Evolutionary conservation across 345 rosid genomes (phyloP), one percentile per base, ranked within the genome.

Genomic region (Erodium maritimum): DNA sequence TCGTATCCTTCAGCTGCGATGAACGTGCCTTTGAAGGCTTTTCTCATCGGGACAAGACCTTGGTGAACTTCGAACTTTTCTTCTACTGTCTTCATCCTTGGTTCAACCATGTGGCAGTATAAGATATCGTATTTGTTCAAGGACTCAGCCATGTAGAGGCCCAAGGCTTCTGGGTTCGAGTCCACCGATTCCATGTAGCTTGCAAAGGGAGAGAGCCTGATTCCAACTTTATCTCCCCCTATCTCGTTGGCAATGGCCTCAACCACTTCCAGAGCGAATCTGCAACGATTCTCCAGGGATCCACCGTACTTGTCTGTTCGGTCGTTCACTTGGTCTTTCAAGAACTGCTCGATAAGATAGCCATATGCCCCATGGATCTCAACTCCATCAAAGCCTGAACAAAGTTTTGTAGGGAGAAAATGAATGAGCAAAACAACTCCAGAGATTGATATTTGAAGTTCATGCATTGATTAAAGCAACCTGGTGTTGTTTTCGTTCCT

Each of bases 341-440:
- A 9, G 70, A 88, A 85, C 67, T 85, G 90, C 20, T 85, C 93
- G 2, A 85, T 64, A 19, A 85, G 63, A 66, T 76, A 79, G 34
- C 96, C 93, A 50, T 88, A 66, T 58, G 93, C 90, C 0, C 90
- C 93, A 17, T 82, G 96, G 62, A 88, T 79, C 72, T 88, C 96
- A 17, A 88, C 84, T 6, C 91, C 91, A 50, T 85, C 93, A 13
- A 85, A 85, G n/a, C 91, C 89, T 87, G 20, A 9, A 46, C 37
- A 3, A 29, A 29, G n/a, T n/a, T n/a, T n/a, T n/a, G n/a, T n/a
- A n/a, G n/a, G n/a, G n/a, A n/a, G n/a, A n/a, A n/a, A n/a, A n/a
- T n/a, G n/a, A n/a, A n/a, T n/a, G n/a, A n/a, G n/a, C n/a, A n/a
- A n/a, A 7, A 25, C 33, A 25, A 25, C 4, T 2, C 3, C 33